Evolutionary conservation across 371 early-diverging fungal species (phyloP), one percentile per base, ranked within the genome.

Genomic region (Apophysomyces trapeziformis): DNA sequence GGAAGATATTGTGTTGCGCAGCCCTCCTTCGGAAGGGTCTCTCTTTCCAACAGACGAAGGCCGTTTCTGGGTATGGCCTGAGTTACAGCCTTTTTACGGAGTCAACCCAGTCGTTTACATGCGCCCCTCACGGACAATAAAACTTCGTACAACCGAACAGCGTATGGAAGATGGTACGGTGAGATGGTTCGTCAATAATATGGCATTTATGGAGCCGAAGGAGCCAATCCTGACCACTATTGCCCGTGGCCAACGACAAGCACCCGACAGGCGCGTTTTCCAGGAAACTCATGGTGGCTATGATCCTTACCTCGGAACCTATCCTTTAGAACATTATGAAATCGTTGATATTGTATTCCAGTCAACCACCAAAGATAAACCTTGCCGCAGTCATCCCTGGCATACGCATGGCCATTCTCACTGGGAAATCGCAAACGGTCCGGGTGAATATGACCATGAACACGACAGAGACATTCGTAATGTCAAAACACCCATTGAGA

Each of bases 331-430:
- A 0, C 59, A 74, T 38, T 69, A 71, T 60, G 82, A 82, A 56
- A 65, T 74, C 26, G 64, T 82, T 1, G 82, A 82, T 43, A 57
- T 82, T 43, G 77, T 82, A 8, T 61, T 82, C 6, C 82, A 82
- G 43, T 63, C 66, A 5, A 78, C 76, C 0, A 69, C 75, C 39
- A 38, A 38, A 21, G 74, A 73, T 6, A 65, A 74, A 7, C 69
- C 73, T 11, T 82, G 82, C 47, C 69, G 78, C 9, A 72, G 68
- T 43, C 82, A 82, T 66, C 82, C 79, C 9, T 82, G 82, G 82
- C 82, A 82, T 44, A 82, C 79, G 2, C 82, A 82, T 36, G 82
- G 82, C 5, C 82, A 82, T 35, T 79, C 77, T 1, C 82, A 82
- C 60, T 82, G 75, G 71, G 72, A 72, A 56, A 77, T 82, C 37